Evolutionary conservation across 2,329 filamentous ascomycete species (phyloP).

Genomic region (Grosmannia serpens): DNA sequence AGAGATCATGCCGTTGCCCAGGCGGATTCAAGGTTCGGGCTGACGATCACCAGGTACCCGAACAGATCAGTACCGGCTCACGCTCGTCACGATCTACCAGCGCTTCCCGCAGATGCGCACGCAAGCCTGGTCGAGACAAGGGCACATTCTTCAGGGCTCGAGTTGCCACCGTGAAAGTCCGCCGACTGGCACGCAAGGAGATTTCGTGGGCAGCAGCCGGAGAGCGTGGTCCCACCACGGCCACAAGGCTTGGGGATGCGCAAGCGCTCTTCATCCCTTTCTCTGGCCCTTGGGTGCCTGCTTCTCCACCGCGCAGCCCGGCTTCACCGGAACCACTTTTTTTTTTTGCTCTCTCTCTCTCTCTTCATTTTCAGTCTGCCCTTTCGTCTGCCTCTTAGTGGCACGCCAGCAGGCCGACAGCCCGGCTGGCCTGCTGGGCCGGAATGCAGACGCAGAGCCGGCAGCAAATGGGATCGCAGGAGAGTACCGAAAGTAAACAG

Average conservation of each 20-base stretch:
- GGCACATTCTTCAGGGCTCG: background rate
- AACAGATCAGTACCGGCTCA: too few relatives aligned
- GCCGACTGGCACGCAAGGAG: constrained; percentile 12
- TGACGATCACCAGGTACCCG: too few relatives aligned
- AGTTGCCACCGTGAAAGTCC: background rate
- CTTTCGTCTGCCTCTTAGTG: background rate
- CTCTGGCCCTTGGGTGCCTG: background rate
- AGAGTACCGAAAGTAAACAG: background rate
- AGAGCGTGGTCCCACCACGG: background rate
- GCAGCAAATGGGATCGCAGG: background rate
- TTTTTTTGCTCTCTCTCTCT: too few relatives aligned
- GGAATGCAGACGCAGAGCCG: background rate
- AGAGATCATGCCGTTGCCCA: background rate
- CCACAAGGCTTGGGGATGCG: background rate
- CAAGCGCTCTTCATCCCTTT: background rate
- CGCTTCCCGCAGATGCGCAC: background rate
- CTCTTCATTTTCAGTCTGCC: background rate
- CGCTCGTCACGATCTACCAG: background rate
- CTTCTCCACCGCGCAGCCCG: background rate
- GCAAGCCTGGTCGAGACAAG: background rate
- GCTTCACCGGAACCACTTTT: background rate
- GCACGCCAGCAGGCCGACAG: background rate
- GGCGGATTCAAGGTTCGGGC: too few relatives aligned
- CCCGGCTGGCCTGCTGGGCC: background rate
- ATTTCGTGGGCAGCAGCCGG: constrained; percentile 1